Base-by-base conservation (phyloP, 2,329 filamentous ascomycete genomes). In the Cryoendolithus antarcticus region DNA sequence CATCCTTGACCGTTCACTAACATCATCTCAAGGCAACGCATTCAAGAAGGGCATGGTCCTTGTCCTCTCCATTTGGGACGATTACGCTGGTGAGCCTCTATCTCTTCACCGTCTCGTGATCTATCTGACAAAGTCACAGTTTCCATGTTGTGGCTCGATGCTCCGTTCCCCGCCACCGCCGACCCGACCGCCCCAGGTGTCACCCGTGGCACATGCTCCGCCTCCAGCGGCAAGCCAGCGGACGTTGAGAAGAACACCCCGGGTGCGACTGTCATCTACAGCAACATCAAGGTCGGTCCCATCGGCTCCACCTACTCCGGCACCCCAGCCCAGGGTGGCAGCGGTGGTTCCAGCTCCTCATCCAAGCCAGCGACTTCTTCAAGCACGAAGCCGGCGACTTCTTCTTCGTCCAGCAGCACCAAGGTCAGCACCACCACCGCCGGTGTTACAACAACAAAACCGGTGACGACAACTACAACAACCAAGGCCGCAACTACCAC, bases 91-190 rank as follows among this genome's bases (percentile, higher is more conserved):
- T 15, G 30, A 32, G n/a, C 12, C 12, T 31, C 30, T 10, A 31
- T 12, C 30, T 12, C 30, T 12, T 31, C 30, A 21, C 19, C 19
- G 19, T 31, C 30, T 12, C 30, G 10, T 31, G 30, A 31, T 12
- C 30, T 12, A 21, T 21, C 19, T 21, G 19, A 21, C 6, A 21
- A 21, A 21, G 19, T 21, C 19, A 21, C 19, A 43, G 63, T 72
- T 53, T 70, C 79, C 62, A 84, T 85, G 79, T 71, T 80, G 52
- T 85, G 81, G 81, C 72, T 86, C 51, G 80, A 85, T 65, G 44
- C 49, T 8, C 44, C 46, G 8, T 58, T 54, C 43, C 55, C 55
- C 8, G 36, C 39, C 33, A 39, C 40, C 27, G 43, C 39, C 19
- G 37, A 37, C 37, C 35, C 39, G 10, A 44, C 29, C 42, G 47